Evolutionary conservation across 1,284 basidiomycete genomes (phyloP).

Genomic region (Amylostereum areolatum): DNA sequence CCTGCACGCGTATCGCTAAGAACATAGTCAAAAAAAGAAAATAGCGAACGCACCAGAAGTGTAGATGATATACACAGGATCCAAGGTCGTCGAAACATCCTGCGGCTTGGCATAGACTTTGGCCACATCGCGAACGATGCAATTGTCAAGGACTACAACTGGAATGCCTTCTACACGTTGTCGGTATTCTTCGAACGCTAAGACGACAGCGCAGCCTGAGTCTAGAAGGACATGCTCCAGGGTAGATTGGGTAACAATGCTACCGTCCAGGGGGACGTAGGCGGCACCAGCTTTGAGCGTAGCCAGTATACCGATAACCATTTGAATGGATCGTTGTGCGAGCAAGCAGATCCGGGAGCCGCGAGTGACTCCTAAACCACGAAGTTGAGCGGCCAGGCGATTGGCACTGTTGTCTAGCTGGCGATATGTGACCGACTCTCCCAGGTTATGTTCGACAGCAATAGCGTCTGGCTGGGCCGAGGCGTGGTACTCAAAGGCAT

Average conservation of each 20-base stretch:
- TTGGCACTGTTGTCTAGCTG: constrained; percentile 46
- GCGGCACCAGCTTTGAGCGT: constrained; percentile 51
- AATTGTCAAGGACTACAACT: constrained; percentile 39
- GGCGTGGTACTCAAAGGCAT: constrained; percentile 49
- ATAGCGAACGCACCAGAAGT: constrained; percentile 41
- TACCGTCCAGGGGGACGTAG: constrained; percentile 53
- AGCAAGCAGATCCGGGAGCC: constrained; percentile 48
- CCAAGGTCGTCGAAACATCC: constrained; percentile 33
- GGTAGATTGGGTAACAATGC: constrained; percentile 48
- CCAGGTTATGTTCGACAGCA: constrained; percentile 48
- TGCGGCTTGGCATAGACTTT: constrained; percentile 25
- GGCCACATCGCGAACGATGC: constrained; percentile 22
- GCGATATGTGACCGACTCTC: constrained; percentile 39
- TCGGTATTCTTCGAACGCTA: constrained; percentile 40
- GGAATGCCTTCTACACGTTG: constrained; percentile 28
- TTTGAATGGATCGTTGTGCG: constrained; percentile 45
- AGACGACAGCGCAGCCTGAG: constrained; percentile 36
- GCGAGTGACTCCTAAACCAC: constrained; percentile 35
- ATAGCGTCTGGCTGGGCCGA: constrained; percentile 32
- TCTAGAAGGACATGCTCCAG: constrained; percentile 47
- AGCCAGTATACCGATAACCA: constrained; percentile 50
- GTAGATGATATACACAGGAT: constrained; percentile 54
- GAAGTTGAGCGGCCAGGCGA: constrained; percentile 40
- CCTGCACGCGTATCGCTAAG: constrained; percentile 26
- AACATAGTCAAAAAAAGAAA: constrained; percentile 1